Evolutionary conservation across 495 filamentous ascomycete species (phyloP).

Genomic region (Aspergillus wentii): DNA sequence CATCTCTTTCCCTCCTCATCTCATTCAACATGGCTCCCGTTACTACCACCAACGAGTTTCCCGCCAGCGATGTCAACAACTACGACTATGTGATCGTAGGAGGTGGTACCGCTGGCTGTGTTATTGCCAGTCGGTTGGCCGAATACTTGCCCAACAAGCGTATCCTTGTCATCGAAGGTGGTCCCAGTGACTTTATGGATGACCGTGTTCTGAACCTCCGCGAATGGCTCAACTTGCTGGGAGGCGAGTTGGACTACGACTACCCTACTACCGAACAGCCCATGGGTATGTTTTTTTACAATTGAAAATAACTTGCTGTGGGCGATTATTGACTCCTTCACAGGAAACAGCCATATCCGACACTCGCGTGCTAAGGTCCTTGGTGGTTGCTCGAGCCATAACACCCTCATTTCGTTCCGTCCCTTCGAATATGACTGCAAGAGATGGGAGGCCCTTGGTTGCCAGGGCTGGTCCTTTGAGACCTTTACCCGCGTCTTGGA

Average conservation of each 20-base stretch:
- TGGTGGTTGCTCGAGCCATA: constrained; percentile 82
- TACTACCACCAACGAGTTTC: constrained; percentile 56
- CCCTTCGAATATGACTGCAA: constrained; percentile 77
- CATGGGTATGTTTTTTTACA: constrained; percentile 48
- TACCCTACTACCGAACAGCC: constrained; percentile 84
- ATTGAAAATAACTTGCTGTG: background rate
- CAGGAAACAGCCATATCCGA: constrained; percentile 77
- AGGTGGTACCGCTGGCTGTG: constrained; percentile 83
- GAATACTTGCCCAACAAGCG: constrained; percentile 63
- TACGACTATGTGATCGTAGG: constrained; percentile 87
- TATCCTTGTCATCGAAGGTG: constrained; percentile 62
- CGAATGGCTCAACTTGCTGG: constrained; percentile 73
- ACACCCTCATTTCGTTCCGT: constrained; percentile 80
- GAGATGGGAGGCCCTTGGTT: constrained; percentile 67
- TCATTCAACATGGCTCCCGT: constrained; percentile 32
- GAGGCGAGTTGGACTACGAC: constrained; percentile 80
- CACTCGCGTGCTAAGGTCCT: constrained; percentile 82
- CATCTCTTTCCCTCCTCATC: constrained; percentile 1
- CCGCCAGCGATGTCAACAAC: constrained; percentile 54
- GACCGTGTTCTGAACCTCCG: constrained; percentile 69
- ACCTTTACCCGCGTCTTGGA: constrained; percentile 71
- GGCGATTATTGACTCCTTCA: constrained; percentile 5
- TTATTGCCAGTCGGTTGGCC: constrained; percentile 68
- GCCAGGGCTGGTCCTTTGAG: constrained; percentile 73
- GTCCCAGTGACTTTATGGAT: constrained; percentile 57